phyloP scores from a whole-genome alignment of 1,139 yeast genomes.

The Sugiyamaella novakii region DNA sequence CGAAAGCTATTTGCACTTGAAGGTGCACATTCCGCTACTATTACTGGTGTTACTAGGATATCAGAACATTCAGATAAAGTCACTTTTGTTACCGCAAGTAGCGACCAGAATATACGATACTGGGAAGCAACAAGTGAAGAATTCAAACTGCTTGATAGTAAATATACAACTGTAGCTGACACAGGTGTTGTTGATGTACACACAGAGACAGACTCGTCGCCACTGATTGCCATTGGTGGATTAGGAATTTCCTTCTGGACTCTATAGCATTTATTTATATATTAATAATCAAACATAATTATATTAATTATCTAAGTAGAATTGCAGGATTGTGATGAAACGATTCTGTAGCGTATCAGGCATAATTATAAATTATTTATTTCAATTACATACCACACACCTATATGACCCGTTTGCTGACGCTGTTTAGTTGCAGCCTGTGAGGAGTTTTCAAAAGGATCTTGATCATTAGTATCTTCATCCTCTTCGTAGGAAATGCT shows the following conservation, averaged over 20 bases:
- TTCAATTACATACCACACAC: conserved; percentile 13
- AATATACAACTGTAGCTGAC: conserved; percentile 84
- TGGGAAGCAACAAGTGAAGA: conserved; percentile 53
- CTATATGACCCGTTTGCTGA: conserved; percentile 1
- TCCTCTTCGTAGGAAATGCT: conserved; percentile 23
- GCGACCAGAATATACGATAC: conserved; percentile 72
- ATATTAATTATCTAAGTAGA: too few relatives aligned
- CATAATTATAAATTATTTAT: too few relatives aligned
- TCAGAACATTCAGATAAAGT: conserved; percentile 31
- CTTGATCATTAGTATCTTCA: background rate
- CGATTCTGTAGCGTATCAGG: too few relatives aligned
- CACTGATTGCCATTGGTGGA: conserved; percentile 14
- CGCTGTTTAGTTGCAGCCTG: background rate
- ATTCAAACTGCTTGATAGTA: conserved; percentile 43
- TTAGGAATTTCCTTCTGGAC: conserved; percentile 18
- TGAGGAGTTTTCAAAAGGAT: background rate
- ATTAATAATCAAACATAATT: too few relatives aligned
- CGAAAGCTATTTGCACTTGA: conserved; percentile 44
- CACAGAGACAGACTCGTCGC: background rate
- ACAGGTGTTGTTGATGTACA: conserved; percentile 62
- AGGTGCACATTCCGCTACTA: conserved; percentile 82
- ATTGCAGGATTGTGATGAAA: too few relatives aligned
- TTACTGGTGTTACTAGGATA: conserved; percentile 59
- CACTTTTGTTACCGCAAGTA: conserved; percentile 55
- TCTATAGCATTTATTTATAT: too few relatives aligned